Base-by-base conservation (phyloP, 2,329 filamentous ascomycete genomes). In the Davidsoniella australis region DNA sequence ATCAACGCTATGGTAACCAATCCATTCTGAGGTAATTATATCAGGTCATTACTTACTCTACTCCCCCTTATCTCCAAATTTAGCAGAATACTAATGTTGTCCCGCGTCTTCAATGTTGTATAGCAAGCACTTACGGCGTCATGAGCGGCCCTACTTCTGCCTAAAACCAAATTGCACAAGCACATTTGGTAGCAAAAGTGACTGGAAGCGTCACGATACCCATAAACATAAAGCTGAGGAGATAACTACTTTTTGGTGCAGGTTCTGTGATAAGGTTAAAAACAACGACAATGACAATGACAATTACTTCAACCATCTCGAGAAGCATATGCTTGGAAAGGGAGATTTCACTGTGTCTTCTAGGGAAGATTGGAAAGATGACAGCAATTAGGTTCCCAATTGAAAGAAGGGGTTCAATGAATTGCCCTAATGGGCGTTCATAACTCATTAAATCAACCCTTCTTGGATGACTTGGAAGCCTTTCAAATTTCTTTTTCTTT, bases 161-260 rank as follows among this genome's bases (percentile, higher is more conserved):
- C 94, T 86, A 0, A 83, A 79, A 55, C 63, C 68, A 7, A 63
- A 66, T 26, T 94, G 88, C 58, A 62, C 64, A 45, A 87, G 85
- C 58, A 68, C 61, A 0, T 94, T 94, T 56, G 88, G 88, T n/a
- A 88, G 83, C 62, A 94, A 94, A 60, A 88, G 86, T 52, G 88
- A 95, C 62, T 95, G 78, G 88, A 94, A 93, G 60, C 77, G 88
- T 1, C 88, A 95, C 58, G 89, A 23, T 23, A 23, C 5, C 20
- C 5, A 1, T 23, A 23, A 23, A 5, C 20, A 23, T 33, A 9
- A 2, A 33, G 9, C 8, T 33, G 4, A 9, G 4, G 12, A 33
- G 29, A 5, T 4, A 12, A 10, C 8, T 3, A 9, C 29, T 12
- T 17, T 14, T n/a, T 38, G 33, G 33, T 38, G 44, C 24, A 33